phyloP scores from a whole-genome alignment of 306 rosid species.

The Clitoria ternatea region DNA sequence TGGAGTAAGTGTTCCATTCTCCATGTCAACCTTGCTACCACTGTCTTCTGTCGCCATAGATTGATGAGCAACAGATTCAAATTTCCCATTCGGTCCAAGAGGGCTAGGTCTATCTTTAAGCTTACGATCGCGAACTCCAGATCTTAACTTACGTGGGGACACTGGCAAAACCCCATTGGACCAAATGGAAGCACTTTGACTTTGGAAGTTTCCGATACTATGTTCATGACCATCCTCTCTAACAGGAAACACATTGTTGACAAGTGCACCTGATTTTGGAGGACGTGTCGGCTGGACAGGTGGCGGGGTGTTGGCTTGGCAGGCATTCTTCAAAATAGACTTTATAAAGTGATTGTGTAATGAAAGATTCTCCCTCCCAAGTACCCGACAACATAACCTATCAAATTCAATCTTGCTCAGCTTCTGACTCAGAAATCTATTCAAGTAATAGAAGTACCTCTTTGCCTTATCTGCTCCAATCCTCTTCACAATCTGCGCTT shows the following conservation, averaged over 20 bases:
- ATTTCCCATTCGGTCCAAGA: slow-evolving; percentile 90
- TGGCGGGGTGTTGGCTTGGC: slow-evolving; percentile 80
- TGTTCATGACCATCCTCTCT: slow-evolving; percentile 72
- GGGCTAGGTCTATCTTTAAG: slow-evolving; percentile 89
- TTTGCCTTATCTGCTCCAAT: slow-evolving; percentile 72
- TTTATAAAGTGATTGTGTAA: slow-evolving; percentile 76
- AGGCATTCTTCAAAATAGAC: slow-evolving; percentile 86
- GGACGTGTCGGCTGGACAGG: slow-evolving; percentile 41
- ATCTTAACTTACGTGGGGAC: slow-evolving; percentile 71
- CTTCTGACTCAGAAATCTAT: slow-evolving; percentile 74
- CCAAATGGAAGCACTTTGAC: slow-evolving; percentile 62
- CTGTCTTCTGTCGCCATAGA: slow-evolving; percentile 57
- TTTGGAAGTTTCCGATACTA: slow-evolving; percentile 40
- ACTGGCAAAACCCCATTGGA: slow-evolving; percentile 75
- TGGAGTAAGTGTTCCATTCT: slow-evolving; percentile 64
- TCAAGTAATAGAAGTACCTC: slow-evolving; percentile 62
- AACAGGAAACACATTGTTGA: slow-evolving; percentile 51
- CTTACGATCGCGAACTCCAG: slow-evolving; percentile 73
- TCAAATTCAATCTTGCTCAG: slow-evolving; percentile 82
- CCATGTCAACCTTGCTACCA: slow-evolving; percentile 56
- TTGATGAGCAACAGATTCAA: slow-evolving; percentile 47
- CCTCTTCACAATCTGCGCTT: slow-evolving; percentile 72
- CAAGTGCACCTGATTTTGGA: slow-evolving; percentile 46
- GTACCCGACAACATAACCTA: slow-evolving; percentile 55
- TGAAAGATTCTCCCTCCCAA: slow-evolving; percentile 79